These are phyloP conservation scores for Magnaporthiopsis rhizophila DNA, from an alignment of 2,329 filamentous ascomycete genomes.

Conservation along the genomic window DNA sequence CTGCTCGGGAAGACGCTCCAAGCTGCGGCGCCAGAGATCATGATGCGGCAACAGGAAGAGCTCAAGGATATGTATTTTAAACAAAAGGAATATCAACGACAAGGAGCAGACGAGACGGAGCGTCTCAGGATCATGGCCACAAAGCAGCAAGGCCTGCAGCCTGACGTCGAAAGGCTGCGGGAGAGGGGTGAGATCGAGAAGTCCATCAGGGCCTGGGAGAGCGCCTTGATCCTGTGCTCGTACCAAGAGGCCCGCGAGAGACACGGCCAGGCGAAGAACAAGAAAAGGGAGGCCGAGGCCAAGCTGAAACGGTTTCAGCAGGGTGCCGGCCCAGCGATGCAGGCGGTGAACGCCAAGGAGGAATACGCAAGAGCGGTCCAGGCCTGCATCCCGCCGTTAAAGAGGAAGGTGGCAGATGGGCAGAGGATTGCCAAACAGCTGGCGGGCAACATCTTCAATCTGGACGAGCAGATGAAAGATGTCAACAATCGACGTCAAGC, in stretches of 20 bases:
- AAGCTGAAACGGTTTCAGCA: slow-evolving; percentile 54
- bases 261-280: slow-evolving; percentile 44
- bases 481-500: slow-evolving; percentile 43
- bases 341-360: slow-evolving; percentile 62
- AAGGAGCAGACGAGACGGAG: slow-evolving; percentile 52
- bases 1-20: slow-evolving; percentile 79
- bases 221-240: slow-evolving; percentile 55
- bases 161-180: slow-evolving; percentile 74
- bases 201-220: slow-evolving; percentile 56
- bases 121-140: slow-evolving; percentile 59
- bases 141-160: slow-evolving; percentile 66
- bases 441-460: slow-evolving; percentile 29
- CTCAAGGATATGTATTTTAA: slow-evolving; percentile 63
- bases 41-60: slow-evolving; percentile 68
- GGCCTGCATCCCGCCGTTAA: slow-evolving; percentile 45
- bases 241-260: slow-evolving; percentile 49
- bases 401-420: slow-evolving; percentile 35
- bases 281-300: slow-evolving; percentile 43
- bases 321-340: slow-evolving; percentile 56
- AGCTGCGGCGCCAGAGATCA: slow-evolving; percentile 74
- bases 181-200: slow-evolving; percentile 64
- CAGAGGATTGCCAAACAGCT: slow-evolving; percentile 19
- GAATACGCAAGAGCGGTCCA: slow-evolving; percentile 54
- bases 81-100: slow-evolving; percentile 56
- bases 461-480: slow-evolving; percentile 31